These are phyloP conservation scores for Venturia nashicola DNA, from an alignment of 2,329 filamentous ascomycete species.

Conservation along the genomic window DNA sequence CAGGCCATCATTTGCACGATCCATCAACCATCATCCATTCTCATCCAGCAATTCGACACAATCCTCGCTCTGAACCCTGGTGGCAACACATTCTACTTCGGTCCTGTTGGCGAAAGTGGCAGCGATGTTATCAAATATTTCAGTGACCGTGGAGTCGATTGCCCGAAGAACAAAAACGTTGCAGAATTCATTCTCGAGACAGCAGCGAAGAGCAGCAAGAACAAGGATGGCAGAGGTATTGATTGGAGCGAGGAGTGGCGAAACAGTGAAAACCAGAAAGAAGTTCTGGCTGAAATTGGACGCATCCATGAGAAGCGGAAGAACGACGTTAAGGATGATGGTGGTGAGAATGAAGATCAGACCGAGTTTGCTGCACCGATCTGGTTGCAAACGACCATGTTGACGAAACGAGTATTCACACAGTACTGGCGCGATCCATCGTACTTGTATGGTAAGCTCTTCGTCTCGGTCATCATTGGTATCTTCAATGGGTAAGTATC, in stretches of 20 bases:
- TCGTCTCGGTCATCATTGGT: slow-evolving; percentile 56
- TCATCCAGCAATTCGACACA: slow-evolving; percentile 34
- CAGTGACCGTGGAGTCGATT: slow-evolving; percentile 49
- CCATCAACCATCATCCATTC: slow-evolving; percentile 32
- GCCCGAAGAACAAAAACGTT: slow-evolving; percentile 53
- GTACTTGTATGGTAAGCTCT: slow-evolving; percentile 40
- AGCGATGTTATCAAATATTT: slow-evolving; percentile 39
- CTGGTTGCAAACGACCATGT: slow-evolving; percentile 18
- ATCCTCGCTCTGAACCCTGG: slow-evolving; percentile 32
- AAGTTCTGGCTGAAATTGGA: slow-evolving; percentile 52
- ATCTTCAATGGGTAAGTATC: slow-evolving; percentile 54
- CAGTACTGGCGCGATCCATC: slow-evolving; percentile 34
- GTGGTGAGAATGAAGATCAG: slow-evolving; percentile 21
- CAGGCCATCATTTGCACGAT: slow-evolving; percentile 36
- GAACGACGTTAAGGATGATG: slow-evolving; percentile 46
- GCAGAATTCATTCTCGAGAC: slow-evolving; percentile 64
- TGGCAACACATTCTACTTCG: slow-evolving; percentile 35
- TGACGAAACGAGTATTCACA: slow-evolving; percentile 30
- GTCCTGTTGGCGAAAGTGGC: slow-evolving; percentile 32
- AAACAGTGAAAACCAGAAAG: slow-evolving; percentile 47
- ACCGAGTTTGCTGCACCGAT: slow-evolving; percentile 33
- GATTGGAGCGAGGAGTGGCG: slow-evolving; percentile 70
- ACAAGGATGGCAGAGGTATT: slow-evolving; percentile 31
- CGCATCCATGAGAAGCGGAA: slow-evolving; percentile 40
- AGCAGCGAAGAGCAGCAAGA: slow-evolving; percentile 18